A percentile compares a stretch with the other conserved stretches of the same genome.
Conservation (phyloP, 2,329 filamentous ascomycete genomes). For the Lachnellula suecica region DNA sequence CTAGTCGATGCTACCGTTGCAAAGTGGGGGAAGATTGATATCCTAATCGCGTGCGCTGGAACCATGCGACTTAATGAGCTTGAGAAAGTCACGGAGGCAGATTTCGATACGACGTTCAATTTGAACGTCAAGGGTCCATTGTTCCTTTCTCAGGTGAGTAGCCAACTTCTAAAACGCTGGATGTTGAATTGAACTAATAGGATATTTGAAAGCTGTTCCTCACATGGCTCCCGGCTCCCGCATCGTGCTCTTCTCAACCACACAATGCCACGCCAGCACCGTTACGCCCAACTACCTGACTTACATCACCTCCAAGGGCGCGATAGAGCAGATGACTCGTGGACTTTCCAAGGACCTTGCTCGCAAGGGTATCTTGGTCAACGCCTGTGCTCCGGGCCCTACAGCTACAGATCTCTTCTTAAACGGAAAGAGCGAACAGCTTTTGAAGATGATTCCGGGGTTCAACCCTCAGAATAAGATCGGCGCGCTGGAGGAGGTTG, state of each 20-base stretch:
- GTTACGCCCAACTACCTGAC: constrained; percentile 43
- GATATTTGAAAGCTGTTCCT: constrained; percentile 45
- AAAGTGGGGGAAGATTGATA: constrained; percentile 56
- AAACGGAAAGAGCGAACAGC: constrained; percentile 38
- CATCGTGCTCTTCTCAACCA: constrained; percentile 54
- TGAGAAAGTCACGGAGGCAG: constrained; percentile 46
- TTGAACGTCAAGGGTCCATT: constrained; percentile 59
- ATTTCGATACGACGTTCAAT: constrained; percentile 48
- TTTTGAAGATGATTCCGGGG: constrained; percentile 39
- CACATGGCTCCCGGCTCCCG: constrained; percentile 49
- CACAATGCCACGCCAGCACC: constrained; percentile 35
- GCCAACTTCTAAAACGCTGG: background rate
- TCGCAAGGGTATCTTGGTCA: constrained; percentile 47
- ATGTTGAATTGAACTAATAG: background rate
- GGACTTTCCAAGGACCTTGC: constrained; percentile 51
- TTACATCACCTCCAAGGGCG: constrained; percentile 51
- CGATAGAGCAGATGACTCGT: constrained; percentile 53
- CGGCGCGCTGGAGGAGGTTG: constrained; percentile 48
- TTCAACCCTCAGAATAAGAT: constrained; percentile 44
- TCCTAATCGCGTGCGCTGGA: constrained; percentile 57
- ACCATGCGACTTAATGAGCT: constrained; percentile 50
- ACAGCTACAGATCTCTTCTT: constrained; percentile 52
- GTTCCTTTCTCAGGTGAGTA: constrained; percentile 46
- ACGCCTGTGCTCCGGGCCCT: constrained; percentile 50
- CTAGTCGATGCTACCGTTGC: constrained; percentile 49